phyloP scores from a whole-genome alignment of 2,329 filamentous ascomycete species.

The Colletotrichum sp. region DNA sequence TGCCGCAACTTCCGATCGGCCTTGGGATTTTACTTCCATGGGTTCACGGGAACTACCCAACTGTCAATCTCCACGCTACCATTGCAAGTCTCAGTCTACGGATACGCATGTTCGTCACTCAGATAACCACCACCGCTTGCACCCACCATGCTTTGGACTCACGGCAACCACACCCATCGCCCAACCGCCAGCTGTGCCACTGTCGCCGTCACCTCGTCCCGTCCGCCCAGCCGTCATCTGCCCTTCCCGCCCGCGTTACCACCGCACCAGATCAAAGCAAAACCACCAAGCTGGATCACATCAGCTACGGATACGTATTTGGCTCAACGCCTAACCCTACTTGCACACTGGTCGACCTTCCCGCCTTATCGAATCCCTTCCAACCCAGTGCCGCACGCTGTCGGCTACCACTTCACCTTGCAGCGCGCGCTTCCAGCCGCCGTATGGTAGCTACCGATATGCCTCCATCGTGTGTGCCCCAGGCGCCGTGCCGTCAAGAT shows the following conservation, averaged over 20 bases:
- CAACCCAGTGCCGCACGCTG: neutral
- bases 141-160: neutral
- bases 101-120: neutral
- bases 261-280: constrained; percentile 5
- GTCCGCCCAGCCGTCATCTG: constrained; percentile 2
- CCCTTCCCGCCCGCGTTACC: neutral
- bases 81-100: neutral
- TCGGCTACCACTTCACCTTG: neutral
- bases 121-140: neutral
- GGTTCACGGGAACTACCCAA: neutral
- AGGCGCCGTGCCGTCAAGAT: neutral
- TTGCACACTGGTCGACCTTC: neutral
- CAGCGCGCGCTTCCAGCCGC: neutral
- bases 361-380: neutral
- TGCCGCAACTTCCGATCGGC: constrained; percentile 2
- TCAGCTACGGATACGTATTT: neutral
- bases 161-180: neutral
- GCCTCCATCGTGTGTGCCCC: neutral
- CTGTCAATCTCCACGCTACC: neutral
- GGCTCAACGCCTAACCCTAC: neutral
- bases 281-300: constrained; percentile 6
- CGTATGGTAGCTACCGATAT: neutral
- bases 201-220: neutral
- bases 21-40: neutral
- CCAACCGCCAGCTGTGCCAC: neutral